Base-by-base conservation (phyloP, 768 basidiomycete genomes). In the Leccinellum albellum region DNA sequence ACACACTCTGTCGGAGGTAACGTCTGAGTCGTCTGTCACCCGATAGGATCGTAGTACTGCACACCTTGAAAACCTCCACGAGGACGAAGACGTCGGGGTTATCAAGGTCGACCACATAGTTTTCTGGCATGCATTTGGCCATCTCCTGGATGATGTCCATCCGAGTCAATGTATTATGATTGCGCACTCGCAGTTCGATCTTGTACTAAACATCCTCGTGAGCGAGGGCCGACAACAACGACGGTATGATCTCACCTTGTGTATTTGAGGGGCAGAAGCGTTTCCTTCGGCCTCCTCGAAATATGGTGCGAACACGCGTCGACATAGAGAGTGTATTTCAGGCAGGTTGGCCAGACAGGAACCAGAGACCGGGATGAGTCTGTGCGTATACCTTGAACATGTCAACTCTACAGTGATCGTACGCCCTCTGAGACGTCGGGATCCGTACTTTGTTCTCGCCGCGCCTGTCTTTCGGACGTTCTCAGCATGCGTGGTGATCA, bases 61-160 rank as follows among this genome's bases (percentile, higher is more conserved):
- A 44, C 53, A 87, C 91, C 81, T 92, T 93, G 78, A 91, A 92
- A 5, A 93, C 78, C 64, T 93, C 89, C 6, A 91, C 83, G 7
- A 93, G 78, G 47, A 93, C 80, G 58, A 89, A 90, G 3, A 89
- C 72, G 44, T 88, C 80, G 0, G 91, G 87, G 60, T 85, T 72
- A 29, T 82, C 78, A 21, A 93, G 74, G 54, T 89, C 80, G 14
- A 93, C 91, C 2, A 71, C 78, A 63, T 88, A 88, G 13, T 79
- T 80, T 53, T 76, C 76, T 0, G 90, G 90, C 13, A 92, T 82
- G 64, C 85, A 88, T 61, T 80, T 77, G 0, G 87, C 91, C 37
- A 93, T 76, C 50, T 80, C 81, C 56, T 89, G 79, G 28, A 92
- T 86, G 26, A 93, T 69, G 9, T 66, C 72, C 50, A 78, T 75